These are phyloP conservation scores for Andrographis paniculata DNA, from an alignment of 305 asterid genomes.

Conservation along the genomic window DNA sequence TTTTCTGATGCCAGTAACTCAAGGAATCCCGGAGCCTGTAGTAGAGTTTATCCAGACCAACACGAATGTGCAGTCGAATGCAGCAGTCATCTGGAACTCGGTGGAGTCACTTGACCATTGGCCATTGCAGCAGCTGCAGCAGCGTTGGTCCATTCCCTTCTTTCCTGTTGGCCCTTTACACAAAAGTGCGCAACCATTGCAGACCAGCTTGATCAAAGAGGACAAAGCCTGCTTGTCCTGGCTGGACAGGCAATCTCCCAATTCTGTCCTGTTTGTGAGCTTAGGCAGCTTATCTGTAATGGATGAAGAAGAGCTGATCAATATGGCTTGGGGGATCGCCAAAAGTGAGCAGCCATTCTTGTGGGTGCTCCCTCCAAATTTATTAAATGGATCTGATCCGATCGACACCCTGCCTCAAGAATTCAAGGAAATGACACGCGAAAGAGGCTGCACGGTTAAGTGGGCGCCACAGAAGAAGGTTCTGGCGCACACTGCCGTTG, in stretches of 20 bases:
- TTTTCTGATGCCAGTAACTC: conserved; percentile 13
- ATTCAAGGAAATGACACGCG: conserved; percentile 11
- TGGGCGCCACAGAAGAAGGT: conserved; percentile 42
- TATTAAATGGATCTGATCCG: conserved; percentile 6
- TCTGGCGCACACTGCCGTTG: conserved; percentile 29
- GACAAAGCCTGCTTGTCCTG: conserved; percentile 25
- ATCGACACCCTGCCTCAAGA: conserved; percentile 20
- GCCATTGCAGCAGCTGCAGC: conserved; percentile 16
- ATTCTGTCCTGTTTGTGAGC: conserved; percentile 30
- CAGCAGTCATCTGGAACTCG: conserved; percentile 34
- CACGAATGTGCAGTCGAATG: conserved; percentile 15
- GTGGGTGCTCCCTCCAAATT: conserved; percentile 29
- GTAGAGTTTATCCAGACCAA: conserved; percentile 12
- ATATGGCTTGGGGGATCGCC: conserved; percentile 33
- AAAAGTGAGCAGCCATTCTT: conserved; percentile 27
- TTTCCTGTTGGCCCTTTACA: conserved; percentile 36
- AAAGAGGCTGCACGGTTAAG: conserved; percentile 22
- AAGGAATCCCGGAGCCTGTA: conserved; percentile 12
- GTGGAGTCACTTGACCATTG: conserved; percentile 21
- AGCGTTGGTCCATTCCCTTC: conserved; percentile 21
- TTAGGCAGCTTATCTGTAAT: conserved; percentile 26
- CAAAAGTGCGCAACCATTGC: conserved; percentile 17
- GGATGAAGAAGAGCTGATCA: conserved; percentile 17
- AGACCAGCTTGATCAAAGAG: conserved; percentile 20
- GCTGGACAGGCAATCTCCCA: conserved; percentile 32